Conservation (phyloP, 2,329 filamentous ascomycete genomes). For the Coniella vitis region DNA sequence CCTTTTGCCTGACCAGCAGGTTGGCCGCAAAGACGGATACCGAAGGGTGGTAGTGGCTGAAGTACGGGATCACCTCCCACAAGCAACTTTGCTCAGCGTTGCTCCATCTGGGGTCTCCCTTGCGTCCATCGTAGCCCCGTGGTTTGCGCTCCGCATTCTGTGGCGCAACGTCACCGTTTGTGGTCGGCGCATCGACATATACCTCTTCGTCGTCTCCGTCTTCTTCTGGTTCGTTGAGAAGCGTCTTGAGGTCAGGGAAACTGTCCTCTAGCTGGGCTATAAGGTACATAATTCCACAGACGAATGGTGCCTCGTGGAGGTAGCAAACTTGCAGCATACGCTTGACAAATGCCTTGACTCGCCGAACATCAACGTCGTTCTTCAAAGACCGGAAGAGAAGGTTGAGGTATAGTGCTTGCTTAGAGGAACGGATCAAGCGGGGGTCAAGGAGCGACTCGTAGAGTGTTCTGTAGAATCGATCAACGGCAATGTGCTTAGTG, state of each 20-base stretch:
- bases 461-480: conserved; percentile 89
- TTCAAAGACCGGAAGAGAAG: conserved; percentile 83
- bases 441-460: conserved; percentile 94
- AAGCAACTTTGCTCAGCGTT: conserved; percentile 90
- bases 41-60: conserved; percentile 86
- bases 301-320: conserved; percentile 86
- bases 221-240: conserved; percentile 76
- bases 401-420: conserved; percentile 93
- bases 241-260: conserved; percentile 72
- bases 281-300: conserved; percentile 87
- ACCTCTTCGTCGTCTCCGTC: conserved; percentile 67
- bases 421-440: conserved; percentile 80
- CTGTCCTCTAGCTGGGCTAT: conserved; percentile 71
- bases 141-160: conserved; percentile 17
- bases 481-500: conserved; percentile 71
- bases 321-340: conserved; percentile 80
- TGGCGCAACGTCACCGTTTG: conserved; percentile 44
- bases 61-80: conserved; percentile 79
- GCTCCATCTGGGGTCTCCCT: conserved; percentile 84
- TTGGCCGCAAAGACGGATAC: conserved; percentile 76
- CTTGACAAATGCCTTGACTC: conserved; percentile 95
- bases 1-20: conserved; percentile 60
- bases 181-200: conserved; percentile 39
- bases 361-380: conserved; percentile 79
- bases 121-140: conserved; percentile 71